Percentiles rank a stretch among this genome's conserved stretches.
phyloP scores from a whole-genome alignment of 2,329 filamentous ascomycete genomes.

The Epichloe festucae region DNA sequence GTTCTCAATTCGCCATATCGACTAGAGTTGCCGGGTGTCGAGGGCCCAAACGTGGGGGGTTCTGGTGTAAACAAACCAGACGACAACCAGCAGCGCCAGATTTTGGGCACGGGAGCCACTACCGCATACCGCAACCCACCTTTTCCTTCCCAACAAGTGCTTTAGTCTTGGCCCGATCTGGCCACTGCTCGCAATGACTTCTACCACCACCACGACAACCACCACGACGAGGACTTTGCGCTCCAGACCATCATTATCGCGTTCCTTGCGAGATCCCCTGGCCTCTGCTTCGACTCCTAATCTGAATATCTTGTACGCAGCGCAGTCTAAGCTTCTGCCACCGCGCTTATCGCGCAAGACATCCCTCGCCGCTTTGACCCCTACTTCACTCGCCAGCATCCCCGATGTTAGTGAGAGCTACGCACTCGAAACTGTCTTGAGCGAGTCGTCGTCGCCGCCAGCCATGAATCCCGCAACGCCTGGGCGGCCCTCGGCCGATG shows the following conservation, averaged over 20 bases:
- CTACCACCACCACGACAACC: conserved; percentile 10
- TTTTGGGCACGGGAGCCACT: conserved; percentile 1
- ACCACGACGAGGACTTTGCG: conserved; percentile 8
- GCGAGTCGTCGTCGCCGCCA: conserved; percentile 16
- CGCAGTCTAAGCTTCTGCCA: conserved; percentile 33
- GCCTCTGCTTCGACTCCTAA: conserved; percentile 46
- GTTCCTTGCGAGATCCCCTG: conserved; percentile 31
- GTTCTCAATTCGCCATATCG: neutral
- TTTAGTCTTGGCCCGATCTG: conserved; percentile 3
- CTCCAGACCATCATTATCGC: conserved; percentile 13
- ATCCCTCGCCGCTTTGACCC: conserved; percentile 57
- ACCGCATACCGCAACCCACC: conserved; percentile 1
- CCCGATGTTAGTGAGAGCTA: conserved; percentile 55
- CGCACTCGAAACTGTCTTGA: conserved; percentile 41
- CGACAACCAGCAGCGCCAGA: neutral
- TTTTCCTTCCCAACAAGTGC: neutral
- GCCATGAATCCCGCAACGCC: conserved; percentile 42
- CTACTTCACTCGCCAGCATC: conserved; percentile 47
- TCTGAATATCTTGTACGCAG: conserved; percentile 37
- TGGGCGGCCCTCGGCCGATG: conserved; percentile 33
- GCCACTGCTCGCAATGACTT: conserved; percentile 10
- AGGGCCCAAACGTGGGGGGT: neutral
- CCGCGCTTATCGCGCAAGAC: conserved; percentile 51
- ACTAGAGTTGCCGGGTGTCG: neutral
- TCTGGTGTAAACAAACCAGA: neutral